Conservation (phyloP, 331 rosid genomes). For the Pyracantha coccinea region DNA sequence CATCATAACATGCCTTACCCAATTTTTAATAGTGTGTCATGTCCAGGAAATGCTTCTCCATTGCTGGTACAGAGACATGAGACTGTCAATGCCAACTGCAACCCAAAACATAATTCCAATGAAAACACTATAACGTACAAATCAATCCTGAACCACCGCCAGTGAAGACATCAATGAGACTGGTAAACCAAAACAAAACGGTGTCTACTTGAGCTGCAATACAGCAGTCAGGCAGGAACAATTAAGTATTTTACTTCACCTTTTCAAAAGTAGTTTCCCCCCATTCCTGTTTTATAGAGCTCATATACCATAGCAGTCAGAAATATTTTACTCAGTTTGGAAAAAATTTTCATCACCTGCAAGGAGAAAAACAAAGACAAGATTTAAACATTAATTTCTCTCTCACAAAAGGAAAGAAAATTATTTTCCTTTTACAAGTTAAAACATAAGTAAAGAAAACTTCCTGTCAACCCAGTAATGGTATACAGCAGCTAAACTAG, state of each 20-base stretch:
- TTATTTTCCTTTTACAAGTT: background rate
- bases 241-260: slow-evolving; percentile 26
- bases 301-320: slow-evolving; percentile 91
- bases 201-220: background rate
- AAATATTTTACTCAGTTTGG: slow-evolving; percentile 66
- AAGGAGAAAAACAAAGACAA: slow-evolving; percentile 1
- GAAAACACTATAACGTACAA: slow-evolving; percentile 7
- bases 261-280: slow-evolving; percentile 83
- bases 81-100: slow-evolving; percentile 69
- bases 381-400: background rate
- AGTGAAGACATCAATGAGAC: background rate
- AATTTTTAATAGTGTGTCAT: slow-evolving; percentile 66
- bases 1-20: slow-evolving; percentile 49
- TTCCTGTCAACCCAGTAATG: background rate
- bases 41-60: slow-evolving; percentile 78
- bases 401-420: background rate
- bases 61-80: slow-evolving; percentile 70
- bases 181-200: background rate
- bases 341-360: slow-evolving; percentile 79
- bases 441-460: background rate
- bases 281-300: slow-evolving; percentile 88
- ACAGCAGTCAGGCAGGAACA: background rate
- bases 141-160: background rate
- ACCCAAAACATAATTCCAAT: slow-evolving; percentile 21
- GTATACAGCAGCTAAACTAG: background rate